phyloP scores from a whole-genome alignment of 2,329 filamentous ascomycete species.

The Helotiales sp. region DNA sequence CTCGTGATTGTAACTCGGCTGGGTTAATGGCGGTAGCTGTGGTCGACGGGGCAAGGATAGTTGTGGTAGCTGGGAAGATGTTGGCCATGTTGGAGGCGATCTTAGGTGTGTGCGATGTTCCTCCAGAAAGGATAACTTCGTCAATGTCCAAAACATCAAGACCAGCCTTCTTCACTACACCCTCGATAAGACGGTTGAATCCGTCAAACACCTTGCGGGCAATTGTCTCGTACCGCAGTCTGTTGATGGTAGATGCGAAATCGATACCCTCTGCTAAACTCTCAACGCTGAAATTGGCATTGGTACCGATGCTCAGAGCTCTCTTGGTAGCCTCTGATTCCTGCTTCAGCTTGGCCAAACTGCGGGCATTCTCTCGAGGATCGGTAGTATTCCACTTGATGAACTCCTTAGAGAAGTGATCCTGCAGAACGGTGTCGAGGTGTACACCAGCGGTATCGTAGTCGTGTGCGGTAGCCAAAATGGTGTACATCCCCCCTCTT shows the following conservation, averaged over 20 bases:
- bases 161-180: constrained; percentile 87
- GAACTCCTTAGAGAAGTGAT: constrained; percentile 99
- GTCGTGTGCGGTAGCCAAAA: constrained; percentile 92
- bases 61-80: constrained; percentile 81
- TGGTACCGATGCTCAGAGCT: constrained; percentile 83
- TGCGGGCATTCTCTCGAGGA: constrained; percentile 79
- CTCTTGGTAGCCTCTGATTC: constrained; percentile 94
- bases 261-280: constrained; percentile 87
- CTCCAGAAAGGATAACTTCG: constrained; percentile 91
- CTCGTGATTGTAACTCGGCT: constrained; percentile 84
- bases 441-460: constrained; percentile 88
- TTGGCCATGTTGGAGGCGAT: constrained; percentile 79
- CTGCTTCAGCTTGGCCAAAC: constrained; percentile 88
- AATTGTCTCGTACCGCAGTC: constrained; percentile 89
- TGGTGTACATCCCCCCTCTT: constrained; percentile 93
- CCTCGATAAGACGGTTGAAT: constrained; percentile 83
- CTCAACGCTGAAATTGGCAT: constrained; percentile 92
- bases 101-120: constrained; percentile 91
- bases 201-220: constrained; percentile 85
- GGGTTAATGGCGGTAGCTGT: constrained; percentile 83
- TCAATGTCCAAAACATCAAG: constrained; percentile 92
- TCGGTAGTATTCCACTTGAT: constrained; percentile 90
- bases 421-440: constrained; percentile 88
- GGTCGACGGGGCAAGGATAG: constrained; percentile 83
- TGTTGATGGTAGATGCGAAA: constrained; percentile 90